Evolutionary conservation across 306 rosid genomes (phyloP).

Genomic region (Luffa aegyptiaca): DNA sequence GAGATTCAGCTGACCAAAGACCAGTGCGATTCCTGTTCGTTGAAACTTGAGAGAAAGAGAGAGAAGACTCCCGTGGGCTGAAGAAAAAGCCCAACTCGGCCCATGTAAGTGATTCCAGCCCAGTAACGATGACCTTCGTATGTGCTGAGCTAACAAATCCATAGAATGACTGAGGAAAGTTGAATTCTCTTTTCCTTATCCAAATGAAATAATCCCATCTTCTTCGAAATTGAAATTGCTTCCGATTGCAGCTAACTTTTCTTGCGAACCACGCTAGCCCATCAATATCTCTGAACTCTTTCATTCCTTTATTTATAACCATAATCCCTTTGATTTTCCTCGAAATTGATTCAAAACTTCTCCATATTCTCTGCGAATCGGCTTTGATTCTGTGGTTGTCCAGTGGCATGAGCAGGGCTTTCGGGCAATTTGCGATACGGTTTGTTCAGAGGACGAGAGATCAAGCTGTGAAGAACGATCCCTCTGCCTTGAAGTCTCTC

Average conservation of each 20-base stretch:
- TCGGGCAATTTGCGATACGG: constrained; percentile 10
- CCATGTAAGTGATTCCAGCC: not conserved
- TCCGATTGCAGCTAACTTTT: not conserved
- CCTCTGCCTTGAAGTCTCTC: constrained; percentile 28
- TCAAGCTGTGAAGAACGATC: constrained; percentile 38
- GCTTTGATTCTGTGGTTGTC: not conserved
- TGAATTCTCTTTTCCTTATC: not conserved
- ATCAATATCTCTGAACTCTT: not conserved
- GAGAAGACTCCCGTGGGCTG: not conserved
- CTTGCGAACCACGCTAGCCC: not conserved
- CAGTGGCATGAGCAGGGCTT: not conserved
- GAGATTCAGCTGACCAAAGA: not conserved
- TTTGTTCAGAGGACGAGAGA: constrained; percentile 40
- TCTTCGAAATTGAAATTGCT: not conserved
- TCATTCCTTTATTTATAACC: not conserved
- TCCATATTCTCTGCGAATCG: not conserved
- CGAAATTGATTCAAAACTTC: not conserved
- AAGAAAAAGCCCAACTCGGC: not conserved
- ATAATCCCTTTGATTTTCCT: not conserved
- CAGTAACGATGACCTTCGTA: not conserved
- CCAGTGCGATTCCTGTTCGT: not conserved
- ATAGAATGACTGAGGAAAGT: not conserved
- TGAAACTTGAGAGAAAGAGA: not conserved
- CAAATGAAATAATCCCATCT: not conserved
- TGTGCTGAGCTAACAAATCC: not conserved